phyloP scores from a whole-genome alignment of 2,329 filamentous ascomycete genomes.

The Ophiostoma ips region DNA sequence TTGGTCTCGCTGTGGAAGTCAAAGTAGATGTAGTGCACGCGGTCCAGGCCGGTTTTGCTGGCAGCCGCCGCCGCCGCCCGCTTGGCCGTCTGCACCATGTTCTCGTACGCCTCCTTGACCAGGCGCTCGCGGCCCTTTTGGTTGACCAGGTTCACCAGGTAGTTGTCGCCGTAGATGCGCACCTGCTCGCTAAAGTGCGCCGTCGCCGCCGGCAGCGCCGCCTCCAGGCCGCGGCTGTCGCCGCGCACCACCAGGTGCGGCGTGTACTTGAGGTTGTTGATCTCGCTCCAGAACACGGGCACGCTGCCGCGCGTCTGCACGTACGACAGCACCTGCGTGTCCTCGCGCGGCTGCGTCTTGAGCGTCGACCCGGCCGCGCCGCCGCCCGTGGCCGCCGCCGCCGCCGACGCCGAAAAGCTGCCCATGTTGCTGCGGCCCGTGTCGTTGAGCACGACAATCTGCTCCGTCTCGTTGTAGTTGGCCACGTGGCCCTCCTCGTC shows the following conservation, averaged over 20 bases:
- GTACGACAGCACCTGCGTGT: constrained; percentile 83
- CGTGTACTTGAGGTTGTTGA: constrained; percentile 85
- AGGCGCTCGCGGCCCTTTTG: constrained; percentile 81
- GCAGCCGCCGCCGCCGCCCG: constrained; percentile 49
- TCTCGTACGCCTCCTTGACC: constrained; percentile 88
- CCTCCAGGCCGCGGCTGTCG: constrained; percentile 73
- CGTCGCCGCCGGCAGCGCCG: constrained; percentile 61
- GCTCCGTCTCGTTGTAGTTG: constrained; percentile 98
- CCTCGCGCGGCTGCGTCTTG: constrained; percentile 35
- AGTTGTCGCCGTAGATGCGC: constrained; percentile 85
- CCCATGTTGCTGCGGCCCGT: constrained; percentile 53
- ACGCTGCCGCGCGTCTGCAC: constrained; percentile 95
- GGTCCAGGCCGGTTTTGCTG: constrained; percentile 56
- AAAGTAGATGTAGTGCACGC: constrained; percentile 92
- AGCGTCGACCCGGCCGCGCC: background rate
- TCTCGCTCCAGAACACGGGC: constrained; percentile 89
- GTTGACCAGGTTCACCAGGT: constrained; percentile 93
- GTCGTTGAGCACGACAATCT: constrained; percentile 82
- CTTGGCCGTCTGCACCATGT: constrained; percentile 65
- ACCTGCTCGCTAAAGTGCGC: constrained; percentile 93
- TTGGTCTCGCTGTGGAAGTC: constrained; percentile 98
- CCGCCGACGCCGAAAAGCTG: constrained; percentile 55
- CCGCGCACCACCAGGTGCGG: constrained; percentile 80
- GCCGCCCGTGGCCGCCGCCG: constrained; percentile 45
- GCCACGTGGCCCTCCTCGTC: constrained; percentile 92